Percentiles rank a stretch among this genome's conserved stretches.
These are phyloP conservation scores for Calonectria montana DNA, from an alignment of 2,329 filamentous ascomycete genomes.

Conservation along the genomic window DNA sequence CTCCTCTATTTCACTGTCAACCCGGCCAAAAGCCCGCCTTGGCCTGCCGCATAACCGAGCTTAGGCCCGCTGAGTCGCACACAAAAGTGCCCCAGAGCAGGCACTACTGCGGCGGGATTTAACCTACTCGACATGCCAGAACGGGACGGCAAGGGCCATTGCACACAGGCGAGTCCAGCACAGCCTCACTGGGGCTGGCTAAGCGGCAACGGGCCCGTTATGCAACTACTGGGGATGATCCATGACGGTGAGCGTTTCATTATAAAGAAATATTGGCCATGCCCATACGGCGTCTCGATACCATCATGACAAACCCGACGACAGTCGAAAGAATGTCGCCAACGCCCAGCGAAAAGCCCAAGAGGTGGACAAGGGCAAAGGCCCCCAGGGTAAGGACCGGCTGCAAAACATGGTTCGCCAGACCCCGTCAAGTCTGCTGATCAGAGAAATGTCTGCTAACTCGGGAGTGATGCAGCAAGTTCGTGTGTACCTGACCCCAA, in stretches of 20 bases:
- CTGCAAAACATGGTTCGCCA: slow-evolving; percentile 24
- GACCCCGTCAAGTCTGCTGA: background rate
- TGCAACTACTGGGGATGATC: slow-evolving; percentile 21
- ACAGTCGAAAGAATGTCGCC: slow-evolving; percentile 4
- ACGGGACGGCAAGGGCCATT: slow-evolving; percentile 2
- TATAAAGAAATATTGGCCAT: slow-evolving; percentile 18
- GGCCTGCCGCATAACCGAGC: slow-evolving; percentile 8
- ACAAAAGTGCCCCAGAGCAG: slow-evolving; percentile 12
- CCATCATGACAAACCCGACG: background rate
- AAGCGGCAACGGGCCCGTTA: slow-evolving; percentile 11
- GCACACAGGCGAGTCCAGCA: slow-evolving; percentile 12
- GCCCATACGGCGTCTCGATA: background rate
- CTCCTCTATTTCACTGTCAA: background rate
- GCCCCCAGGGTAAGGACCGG: slow-evolving; percentile 25
- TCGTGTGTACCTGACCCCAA: slow-evolving; percentile 1
- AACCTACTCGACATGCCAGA: background rate
- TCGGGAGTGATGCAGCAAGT: slow-evolving; percentile 14
- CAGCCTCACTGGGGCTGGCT: slow-evolving; percentile 24
- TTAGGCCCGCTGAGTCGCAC: background rate
- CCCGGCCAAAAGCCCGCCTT: background rate
- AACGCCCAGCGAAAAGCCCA: slow-evolving; percentile 13
- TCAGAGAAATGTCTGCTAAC: slow-evolving; percentile 4
- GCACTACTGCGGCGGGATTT: slow-evolving; percentile 22
- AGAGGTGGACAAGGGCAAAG: slow-evolving; percentile 24
- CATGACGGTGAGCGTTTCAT: slow-evolving; percentile 1